Evolutionary conservation across 305 asterid species (phyloP).

Genomic region (Lippia alba): DNA sequence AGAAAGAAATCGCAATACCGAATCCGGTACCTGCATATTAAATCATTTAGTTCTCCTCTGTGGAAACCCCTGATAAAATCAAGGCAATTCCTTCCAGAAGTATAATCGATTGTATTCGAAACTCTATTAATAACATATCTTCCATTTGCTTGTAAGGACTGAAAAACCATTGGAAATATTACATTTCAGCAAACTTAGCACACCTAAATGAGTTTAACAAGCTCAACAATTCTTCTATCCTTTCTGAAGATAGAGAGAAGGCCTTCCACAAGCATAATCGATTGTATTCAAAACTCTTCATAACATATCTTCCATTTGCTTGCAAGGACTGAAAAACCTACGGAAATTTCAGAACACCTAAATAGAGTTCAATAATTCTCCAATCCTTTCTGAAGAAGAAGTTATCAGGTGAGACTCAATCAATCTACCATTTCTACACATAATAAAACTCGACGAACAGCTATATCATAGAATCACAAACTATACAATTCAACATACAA

Average conservation of each 20-base stretch:
- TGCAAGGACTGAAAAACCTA: too few species aligned
- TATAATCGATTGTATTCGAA: too few species aligned
- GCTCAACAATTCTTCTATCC: not conserved
- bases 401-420: too few species aligned
- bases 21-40: not conserved
- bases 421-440: too few species aligned
- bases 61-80: not conserved
- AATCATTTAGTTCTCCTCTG: not conserved
- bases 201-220: not conserved
- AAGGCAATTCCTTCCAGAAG: not conserved
- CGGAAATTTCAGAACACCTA: too few species aligned
- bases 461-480: not conserved
- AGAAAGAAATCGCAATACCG: not conserved
- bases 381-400: not conserved
- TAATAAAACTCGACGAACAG: too few species aligned
- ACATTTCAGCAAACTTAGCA: not conserved
- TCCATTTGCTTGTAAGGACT: not conserved
- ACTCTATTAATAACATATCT: too few species aligned
- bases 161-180: not conserved
- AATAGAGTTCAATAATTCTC: too few species aligned
- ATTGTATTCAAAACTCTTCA: too few species aligned
- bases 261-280: too few species aligned
- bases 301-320: too few species aligned
- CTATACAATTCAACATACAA: not conserved
- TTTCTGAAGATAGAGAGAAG: too few species aligned